Evolutionary conservation across 441 rosid species (phyloP).

Genomic region (Euphorbia corollata): DNA sequence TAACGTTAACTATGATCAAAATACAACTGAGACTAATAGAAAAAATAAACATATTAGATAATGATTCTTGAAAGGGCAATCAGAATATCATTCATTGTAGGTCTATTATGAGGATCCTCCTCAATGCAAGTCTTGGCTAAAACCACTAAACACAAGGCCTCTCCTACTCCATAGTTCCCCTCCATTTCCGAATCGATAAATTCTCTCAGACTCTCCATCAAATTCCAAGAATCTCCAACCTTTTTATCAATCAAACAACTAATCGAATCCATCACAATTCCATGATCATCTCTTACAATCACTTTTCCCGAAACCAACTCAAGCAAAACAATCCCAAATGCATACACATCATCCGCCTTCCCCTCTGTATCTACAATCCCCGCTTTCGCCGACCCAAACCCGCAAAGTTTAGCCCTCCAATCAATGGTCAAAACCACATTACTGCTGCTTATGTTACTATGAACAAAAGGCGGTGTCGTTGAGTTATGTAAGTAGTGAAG

Average conservation of each 20-base stretch:
- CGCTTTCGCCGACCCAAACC: slow-evolving; percentile 8
- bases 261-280: slow-evolving; percentile 18
- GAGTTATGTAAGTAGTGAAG: slow-evolving; percentile 31
- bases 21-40: neutral
- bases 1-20: neutral
- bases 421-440: slow-evolving; percentile 8
- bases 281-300: slow-evolving; percentile 13
- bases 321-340: neutral
- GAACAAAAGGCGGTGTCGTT: slow-evolving; percentile 27
- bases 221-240: slow-evolving; percentile 12
- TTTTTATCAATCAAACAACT: slow-evolving; percentile 3
- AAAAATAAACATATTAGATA: neutral
- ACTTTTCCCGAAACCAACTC: slow-evolving; percentile 1
- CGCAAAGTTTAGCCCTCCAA: slow-evolving; percentile 15
- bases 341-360: neutral
- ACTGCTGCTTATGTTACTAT: slow-evolving; percentile 10
- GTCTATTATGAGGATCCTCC: slow-evolving; percentile 24
- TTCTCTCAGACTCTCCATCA: slow-evolving; percentile 21
- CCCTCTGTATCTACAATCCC: neutral
- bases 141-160: slow-evolving; percentile 22
- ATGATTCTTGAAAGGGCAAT: slow-evolving; percentile 28
- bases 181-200: slow-evolving; percentile 29
- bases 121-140: slow-evolving; percentile 32
- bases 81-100: slow-evolving; percentile 29
- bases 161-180: slow-evolving; percentile 22